These are phyloP conservation scores for Prunus mume DNA, from an alignment of 306 rosid species.

Conservation along the genomic window DNA sequence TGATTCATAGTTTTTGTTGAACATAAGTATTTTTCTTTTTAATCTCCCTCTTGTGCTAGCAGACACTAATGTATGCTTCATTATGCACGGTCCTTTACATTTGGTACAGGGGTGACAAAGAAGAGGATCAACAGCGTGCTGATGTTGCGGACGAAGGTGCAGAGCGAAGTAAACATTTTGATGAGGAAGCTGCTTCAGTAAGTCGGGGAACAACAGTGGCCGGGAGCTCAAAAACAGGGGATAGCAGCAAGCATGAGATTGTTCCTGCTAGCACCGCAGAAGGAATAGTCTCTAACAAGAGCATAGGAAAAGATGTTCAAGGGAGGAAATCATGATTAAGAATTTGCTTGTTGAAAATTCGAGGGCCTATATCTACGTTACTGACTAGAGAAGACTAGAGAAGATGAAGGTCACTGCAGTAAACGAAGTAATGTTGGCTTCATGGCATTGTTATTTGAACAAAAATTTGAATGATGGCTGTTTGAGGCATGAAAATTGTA, in stretches of 20 bases:
- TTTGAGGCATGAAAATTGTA: constrained; percentile 6
- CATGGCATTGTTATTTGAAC: background rate
- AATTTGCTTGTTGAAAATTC: background rate
- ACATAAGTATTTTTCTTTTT: background rate
- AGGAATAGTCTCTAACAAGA: constrained; percentile 8
- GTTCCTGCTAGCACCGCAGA: constrained; percentile 8
- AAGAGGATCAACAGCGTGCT: constrained; percentile 36
- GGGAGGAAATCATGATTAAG: constrained; percentile 2
- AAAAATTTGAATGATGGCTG: background rate
- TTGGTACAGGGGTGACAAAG: constrained; percentile 62
- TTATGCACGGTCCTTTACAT: constrained; percentile 11
- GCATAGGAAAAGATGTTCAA: constrained; percentile 17
- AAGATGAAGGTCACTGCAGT: background rate
- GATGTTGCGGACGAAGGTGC: constrained; percentile 43
- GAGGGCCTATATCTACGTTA: background rate
- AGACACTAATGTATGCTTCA: background rate
- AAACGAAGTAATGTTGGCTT: background rate
- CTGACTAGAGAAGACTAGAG: background rate
- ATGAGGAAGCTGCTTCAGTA: constrained; percentile 47
- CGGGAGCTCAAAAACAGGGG: constrained; percentile 46
- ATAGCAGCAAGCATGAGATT: constrained; percentile 5
- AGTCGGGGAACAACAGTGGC: constrained; percentile 30
- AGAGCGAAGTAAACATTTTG: constrained; percentile 36
- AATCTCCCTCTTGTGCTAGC: background rate
- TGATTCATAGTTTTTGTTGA: background rate